Evolutionary conservation across 768 basidiomycete genomes (phyloP).

Genomic region (Mycena maculata): DNA sequence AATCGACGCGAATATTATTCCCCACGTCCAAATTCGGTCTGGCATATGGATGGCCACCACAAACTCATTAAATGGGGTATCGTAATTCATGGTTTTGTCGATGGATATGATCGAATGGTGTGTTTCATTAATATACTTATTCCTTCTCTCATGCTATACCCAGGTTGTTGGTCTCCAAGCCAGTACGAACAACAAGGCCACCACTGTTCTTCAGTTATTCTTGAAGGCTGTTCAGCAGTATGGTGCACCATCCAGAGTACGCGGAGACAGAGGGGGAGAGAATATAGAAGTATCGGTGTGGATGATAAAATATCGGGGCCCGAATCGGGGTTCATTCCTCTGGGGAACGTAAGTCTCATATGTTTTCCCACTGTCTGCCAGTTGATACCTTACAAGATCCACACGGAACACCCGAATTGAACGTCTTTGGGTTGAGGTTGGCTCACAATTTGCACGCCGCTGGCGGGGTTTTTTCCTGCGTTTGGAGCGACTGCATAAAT

Average conservation of each 20-base stretch:
- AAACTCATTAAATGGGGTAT: conserved; percentile 40
- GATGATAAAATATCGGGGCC: conserved; percentile 42
- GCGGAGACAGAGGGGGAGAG: conserved; percentile 42
- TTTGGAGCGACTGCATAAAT: conserved; percentile 39
- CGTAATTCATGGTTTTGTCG: conserved; percentile 45
- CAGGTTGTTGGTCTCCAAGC: conserved; percentile 30
- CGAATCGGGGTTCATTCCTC: conserved; percentile 33
- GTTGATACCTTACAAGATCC: background rate
- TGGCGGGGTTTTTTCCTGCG: conserved; percentile 47
- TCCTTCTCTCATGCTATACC: background rate
- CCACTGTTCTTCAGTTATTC: conserved; percentile 26
- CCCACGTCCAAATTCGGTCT: conserved; percentile 32
- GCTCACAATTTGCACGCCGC: too few relatives aligned
- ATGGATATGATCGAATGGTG: conserved; percentile 47
- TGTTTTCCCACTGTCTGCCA: background rate
- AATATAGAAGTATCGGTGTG: conserved; percentile 41
- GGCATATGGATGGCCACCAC: conserved; percentile 43
- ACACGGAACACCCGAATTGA: conserved; percentile 38
- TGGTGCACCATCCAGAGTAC: conserved; percentile 37
- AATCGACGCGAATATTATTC: conserved; percentile 35
- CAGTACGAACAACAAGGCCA: conserved; percentile 31
- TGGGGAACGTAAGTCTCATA: conserved; percentile 41
- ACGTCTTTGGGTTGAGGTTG: conserved; percentile 47
- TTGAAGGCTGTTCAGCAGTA: conserved; percentile 22
- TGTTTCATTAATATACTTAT: background rate